A percentile compares a stretch with the other conserved stretches of the same genome.
phyloP scores from a whole-genome alignment of 495 filamentous ascomycete species.

The Neurospora tetrasperma region DNA sequence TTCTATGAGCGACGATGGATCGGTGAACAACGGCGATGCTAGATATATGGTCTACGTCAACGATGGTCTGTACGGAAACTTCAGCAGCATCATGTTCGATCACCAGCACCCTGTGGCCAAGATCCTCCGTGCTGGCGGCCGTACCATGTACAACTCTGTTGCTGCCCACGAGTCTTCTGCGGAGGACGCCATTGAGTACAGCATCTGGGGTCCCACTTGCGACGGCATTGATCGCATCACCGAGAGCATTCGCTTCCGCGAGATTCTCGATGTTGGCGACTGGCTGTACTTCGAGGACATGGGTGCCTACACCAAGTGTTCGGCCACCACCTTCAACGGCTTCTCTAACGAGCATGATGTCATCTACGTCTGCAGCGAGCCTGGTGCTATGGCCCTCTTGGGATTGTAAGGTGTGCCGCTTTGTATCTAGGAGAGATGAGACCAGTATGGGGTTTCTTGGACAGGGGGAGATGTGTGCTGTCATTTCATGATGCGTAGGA shows the following conservation, averaged over 20 bases:
- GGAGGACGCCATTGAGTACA: constrained; percentile 52
- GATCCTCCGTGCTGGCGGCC: constrained; percentile 55
- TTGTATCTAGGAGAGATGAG: not conserved
- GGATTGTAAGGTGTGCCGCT: constrained; percentile 14
- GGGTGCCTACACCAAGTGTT: constrained; percentile 97
- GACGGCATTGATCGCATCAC: constrained; percentile 93
- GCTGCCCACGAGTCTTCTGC: constrained; percentile 26
- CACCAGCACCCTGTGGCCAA: constrained; percentile 86
- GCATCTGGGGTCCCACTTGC: constrained; percentile 96
- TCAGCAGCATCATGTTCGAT: constrained; percentile 98
- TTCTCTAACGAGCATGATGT: constrained; percentile 87
- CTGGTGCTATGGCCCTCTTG: constrained; percentile 70
- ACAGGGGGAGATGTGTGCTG: not conserved
- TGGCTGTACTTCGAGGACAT: constrained; percentile 99
- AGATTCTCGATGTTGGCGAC: constrained; percentile 76
- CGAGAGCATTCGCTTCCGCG: constrained; percentile 59
- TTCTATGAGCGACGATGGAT: constrained; percentile 23
- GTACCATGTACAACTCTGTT: constrained; percentile 38
- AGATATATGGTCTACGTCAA: constrained; percentile 97
- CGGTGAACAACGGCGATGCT: constrained; percentile 31
- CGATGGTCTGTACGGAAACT: constrained; percentile 95
- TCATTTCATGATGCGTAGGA: not conserved
- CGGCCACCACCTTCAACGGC: constrained; percentile 96
- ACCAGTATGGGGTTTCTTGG: not conserved
- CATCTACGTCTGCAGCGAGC: constrained; percentile 88